Evolutionary conservation across 2,329 filamentous ascomycete species (phyloP), one percentile per base, ranked within the genome.

Genomic region (Endothia cerciana): DNA sequence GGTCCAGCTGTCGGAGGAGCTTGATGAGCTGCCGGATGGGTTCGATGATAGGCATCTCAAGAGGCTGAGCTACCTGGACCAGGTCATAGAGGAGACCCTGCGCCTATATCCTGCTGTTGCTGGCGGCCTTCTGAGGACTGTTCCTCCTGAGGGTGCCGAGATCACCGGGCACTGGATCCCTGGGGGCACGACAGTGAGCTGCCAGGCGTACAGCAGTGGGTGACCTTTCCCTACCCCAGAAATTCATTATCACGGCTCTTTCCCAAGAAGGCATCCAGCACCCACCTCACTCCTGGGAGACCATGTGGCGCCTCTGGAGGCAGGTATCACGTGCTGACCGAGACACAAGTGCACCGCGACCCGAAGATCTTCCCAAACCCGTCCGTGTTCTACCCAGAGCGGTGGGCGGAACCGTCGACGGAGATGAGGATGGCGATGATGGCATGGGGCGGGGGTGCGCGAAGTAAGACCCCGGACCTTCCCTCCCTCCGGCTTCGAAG

Each of bases 71-170:
- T 77, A 78, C 45, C 71, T 85, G 6, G 77, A 81, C 55, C 71
- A 75, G 8, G 75, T 82, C 36, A 77, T 85, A 47, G 74, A 78
- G 1, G 83, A 85, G 73, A 77, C 79, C 0, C 73, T 85, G 53
- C 77, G 82, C 4, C 69, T 83, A 7, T 80, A 82, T 64, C 71
- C 76, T 0, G 77, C 81, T 2, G 78, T 75, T 2, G 79, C 81
- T 0, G 72, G 74, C 0, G 73, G 73, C 1, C 73, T 84, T 8
- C 80, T 79, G 0, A 74, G 82, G 1, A 63, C 70, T 0, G 77
- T 81, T 0, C 80, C 82, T 0, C 64, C 71, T 0, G 76, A 73
- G 3, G 82, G 82, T 0, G 76, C 76, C 0, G 71, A 72, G 0
- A 68, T 85, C 0, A 73, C 67, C 0, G 81, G 77, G 0, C 75